Evolutionary conservation across 768 basidiomycete genomes (phyloP), one percentile per base, ranked within the genome.

Genomic region (Hygrophoropsis aurantiaca): DNA sequence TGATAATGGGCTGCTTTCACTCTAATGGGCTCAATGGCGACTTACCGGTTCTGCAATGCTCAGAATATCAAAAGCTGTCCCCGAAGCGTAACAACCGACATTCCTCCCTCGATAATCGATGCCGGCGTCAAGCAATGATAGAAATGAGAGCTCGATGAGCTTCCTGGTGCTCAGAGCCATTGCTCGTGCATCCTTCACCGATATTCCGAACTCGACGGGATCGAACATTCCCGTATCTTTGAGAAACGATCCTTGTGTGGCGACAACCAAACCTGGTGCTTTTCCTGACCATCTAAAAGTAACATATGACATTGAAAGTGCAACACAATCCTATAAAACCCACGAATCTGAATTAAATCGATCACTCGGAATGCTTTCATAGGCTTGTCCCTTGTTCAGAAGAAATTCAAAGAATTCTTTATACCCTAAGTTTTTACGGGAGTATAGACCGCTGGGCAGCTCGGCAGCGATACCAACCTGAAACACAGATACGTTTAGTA

Each of bases 81-180:
- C 71, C 2, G 74, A 65, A 11, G 66, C 68, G 51, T 66, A 79
- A 42, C 67, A 69, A 1, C 74, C 74, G 20, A 77, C 69, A 10
- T 69, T 70, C 20, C 62, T 61, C 16, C 65, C 66, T 42, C 76
- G 64, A 48, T 70, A 76, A 50, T 77, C 67, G 30, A 78, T 70
- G 6, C 75, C 77, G 2, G 77, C 74, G 51, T 79, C 77, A 39
- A 72, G 64, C 15, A 79, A 60, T 2, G 71, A 70, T 20, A 70
- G 56, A 54, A 75, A 75, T 1, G 66, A 50, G n/a, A 62, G 54
- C 39, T 74, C 72, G 9, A 74, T 49, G 15, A 73, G 60, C 52
- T 68, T 69, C 21, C 73, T 54, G 2, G 68, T 65, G 15, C 58
- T 58, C n/a, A 64, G 49, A 1, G 66, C 58, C 67, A 73, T 69